Percentiles rank a stretch among this genome's conserved stretches.
Evolutionary conservation across 352 stramenopile species (phyloP).

Genomic region (Globisporangium viniferum): DNA sequence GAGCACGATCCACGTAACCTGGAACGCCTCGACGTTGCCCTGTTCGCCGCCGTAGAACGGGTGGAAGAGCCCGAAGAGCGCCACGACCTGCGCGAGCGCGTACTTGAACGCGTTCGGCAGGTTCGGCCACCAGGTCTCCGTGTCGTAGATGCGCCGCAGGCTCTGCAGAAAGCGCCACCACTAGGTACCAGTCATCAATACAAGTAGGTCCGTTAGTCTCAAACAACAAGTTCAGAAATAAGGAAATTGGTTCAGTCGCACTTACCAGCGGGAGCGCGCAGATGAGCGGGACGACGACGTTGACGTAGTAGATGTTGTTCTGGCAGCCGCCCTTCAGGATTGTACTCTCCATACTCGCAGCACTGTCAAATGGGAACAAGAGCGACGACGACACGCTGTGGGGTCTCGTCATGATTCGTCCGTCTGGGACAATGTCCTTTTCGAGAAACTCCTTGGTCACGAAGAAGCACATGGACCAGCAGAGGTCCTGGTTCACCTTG

Average conservation of each 20-base stretch:
- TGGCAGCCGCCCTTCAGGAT: conserved; percentile 26
- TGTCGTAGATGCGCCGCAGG: conserved; percentile 93
- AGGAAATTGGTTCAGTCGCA: not conserved
- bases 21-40: conserved; percentile 33
- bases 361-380: not conserved
- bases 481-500: conserved; percentile 83
- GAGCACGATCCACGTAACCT: conserved; percentile 69
- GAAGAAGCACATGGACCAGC: conserved; percentile 96
- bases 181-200: not conserved
- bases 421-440: conserved; percentile 45
- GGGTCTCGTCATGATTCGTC: conserved; percentile 94
- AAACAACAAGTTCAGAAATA: not conserved
- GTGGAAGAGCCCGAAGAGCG: conserved; percentile 85
- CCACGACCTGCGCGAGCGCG: conserved; percentile 77
- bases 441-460: conserved; percentile 91
- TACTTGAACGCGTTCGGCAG: conserved; percentile 97
- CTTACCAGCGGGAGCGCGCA: conserved; percentile 90
- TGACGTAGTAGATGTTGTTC: conserved; percentile 91
- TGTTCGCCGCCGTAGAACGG: conserved; percentile 46
- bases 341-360: not conserved
- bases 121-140: conserved; percentile 93
- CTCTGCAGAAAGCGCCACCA: conserved; percentile 98
- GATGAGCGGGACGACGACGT: conserved; percentile 93
- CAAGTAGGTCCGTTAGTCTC: not conserved
- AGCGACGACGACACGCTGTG: not conserved